These are phyloP conservation scores for Pythium vanterpoolii DNA, from an alignment of 352 stramenopile species.

Conservation along the genomic window DNA sequence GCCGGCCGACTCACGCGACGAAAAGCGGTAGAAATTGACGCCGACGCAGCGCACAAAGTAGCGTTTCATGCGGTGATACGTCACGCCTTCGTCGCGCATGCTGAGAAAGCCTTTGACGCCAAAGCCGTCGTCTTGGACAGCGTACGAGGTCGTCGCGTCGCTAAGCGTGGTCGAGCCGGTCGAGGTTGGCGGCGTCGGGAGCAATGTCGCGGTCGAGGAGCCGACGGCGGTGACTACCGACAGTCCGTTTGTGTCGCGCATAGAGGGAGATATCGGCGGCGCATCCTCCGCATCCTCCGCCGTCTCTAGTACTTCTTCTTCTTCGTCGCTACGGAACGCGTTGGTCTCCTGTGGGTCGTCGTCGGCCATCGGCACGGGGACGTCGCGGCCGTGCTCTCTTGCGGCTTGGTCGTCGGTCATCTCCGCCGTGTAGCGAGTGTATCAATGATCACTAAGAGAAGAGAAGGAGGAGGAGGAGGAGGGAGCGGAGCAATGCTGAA, in stretches of 20 bases:
- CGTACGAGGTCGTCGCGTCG: slow-evolving; percentile 10
- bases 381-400: background rate
- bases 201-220: background rate
- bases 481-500: background rate
- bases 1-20: slow-evolving; percentile 56
- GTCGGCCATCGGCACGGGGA: background rate
- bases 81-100: slow-evolving; percentile 82
- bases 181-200: slow-evolving; percentile 13
- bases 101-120: slow-evolving; percentile 71
- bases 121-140: slow-evolving; percentile 60
- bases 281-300: background rate
- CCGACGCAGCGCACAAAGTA: slow-evolving; percentile 82
- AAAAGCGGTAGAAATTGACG: slow-evolving; percentile 76
- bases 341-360: background rate
- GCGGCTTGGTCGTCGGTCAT: background rate
- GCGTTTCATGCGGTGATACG: slow-evolving; percentile 84
- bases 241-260: background rate
- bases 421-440: background rate
- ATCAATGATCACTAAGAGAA: background rate
- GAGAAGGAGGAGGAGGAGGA: background rate
- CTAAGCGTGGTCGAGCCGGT: slow-evolving; percentile 14
- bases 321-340: slow-evolving; percentile 4
- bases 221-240: slow-evolving; percentile 11
- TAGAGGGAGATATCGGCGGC: background rate
- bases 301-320: background rate